These are phyloP conservation scores for Jimgerdemannia lactiflua DNA, from an alignment of 192 early-diverging fungal genomes.

Conservation along the genomic window DNA sequence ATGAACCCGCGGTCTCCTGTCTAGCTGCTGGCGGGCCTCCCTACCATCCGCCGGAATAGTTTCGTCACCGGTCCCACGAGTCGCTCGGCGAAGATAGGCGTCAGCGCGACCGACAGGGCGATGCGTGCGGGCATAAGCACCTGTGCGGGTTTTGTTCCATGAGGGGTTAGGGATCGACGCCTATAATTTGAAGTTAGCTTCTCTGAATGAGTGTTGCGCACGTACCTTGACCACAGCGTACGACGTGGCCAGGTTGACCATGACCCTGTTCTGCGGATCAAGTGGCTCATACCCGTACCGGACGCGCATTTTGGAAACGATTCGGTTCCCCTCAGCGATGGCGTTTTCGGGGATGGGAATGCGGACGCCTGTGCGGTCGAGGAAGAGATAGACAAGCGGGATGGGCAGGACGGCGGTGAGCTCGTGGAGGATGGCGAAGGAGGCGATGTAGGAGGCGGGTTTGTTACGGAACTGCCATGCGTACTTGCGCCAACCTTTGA, in stretches of 20 bases:
- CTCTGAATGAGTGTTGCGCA: neutral
- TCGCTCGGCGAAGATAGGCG: slow-evolving; percentile 52
- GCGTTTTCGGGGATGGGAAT: slow-evolving; percentile 69
- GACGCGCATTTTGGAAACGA: slow-evolving; percentile 51
- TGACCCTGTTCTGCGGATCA: slow-evolving; percentile 43
- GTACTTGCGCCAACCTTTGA: slow-evolving; percentile 47
- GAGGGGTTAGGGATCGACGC: slow-evolving; percentile 2
- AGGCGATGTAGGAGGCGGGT: slow-evolving; percentile 63
- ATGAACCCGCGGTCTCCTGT: no score
- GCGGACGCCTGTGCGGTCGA: slow-evolving; percentile 49
- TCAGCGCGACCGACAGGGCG: slow-evolving; percentile 50
- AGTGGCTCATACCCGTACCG: slow-evolving; percentile 50
- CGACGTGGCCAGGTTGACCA: slow-evolving; percentile 72
- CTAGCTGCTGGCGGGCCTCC: neutral
- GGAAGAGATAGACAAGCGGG: slow-evolving; percentile 65
- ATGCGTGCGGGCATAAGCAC: slow-evolving; percentile 59
- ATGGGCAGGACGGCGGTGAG: slow-evolving; percentile 83
- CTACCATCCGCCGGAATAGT: slow-evolving; percentile 13
- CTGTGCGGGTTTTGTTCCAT: neutral
- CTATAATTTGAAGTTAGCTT: neutral
- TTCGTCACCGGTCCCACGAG: slow-evolving; percentile 40
- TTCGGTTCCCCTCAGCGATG: slow-evolving; percentile 56
- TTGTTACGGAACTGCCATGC: slow-evolving; percentile 57
- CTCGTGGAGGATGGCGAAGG: slow-evolving; percentile 87
- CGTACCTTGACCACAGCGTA: slow-evolving; percentile 84